Conservation (phyloP, 192 early-diverging fungal genomes). For the Mortierella antarctica region DNA sequence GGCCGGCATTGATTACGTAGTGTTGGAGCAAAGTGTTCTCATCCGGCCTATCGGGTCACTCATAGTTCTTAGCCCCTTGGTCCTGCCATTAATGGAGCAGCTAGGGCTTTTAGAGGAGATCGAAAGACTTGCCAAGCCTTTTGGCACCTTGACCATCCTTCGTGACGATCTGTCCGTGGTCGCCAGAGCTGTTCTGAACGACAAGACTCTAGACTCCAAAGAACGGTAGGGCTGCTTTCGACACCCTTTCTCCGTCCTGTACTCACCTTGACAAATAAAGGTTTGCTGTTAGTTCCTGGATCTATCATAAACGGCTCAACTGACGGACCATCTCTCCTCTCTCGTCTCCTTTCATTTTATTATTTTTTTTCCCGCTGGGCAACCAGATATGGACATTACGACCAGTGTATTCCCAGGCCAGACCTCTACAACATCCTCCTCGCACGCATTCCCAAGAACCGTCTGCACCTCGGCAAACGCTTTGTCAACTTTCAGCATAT, state of each 20-base stretch:
- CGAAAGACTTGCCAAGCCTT: slow-evolving; percentile 13
- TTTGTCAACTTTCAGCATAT: slow-evolving; percentile 20
- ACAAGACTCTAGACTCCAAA: slow-evolving; percentile 12
- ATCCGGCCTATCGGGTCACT: slow-evolving; percentile 25
- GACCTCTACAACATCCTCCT: slow-evolving; percentile 29
- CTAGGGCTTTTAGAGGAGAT: slow-evolving; percentile 23
- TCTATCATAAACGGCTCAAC: too few species aligned
- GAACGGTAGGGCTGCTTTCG: slow-evolving; percentile 1
- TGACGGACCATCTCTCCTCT: background rate
- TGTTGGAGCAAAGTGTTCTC: slow-evolving; percentile 26
- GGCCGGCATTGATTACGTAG: slow-evolving; percentile 19
- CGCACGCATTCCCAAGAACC: slow-evolving; percentile 20
- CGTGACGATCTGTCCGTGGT: slow-evolving; percentile 14
- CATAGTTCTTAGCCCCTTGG: slow-evolving; percentile 17
- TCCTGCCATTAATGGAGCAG: slow-evolving; percentile 29
- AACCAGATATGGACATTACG: slow-evolving; percentile 24
- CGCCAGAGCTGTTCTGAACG: background rate
- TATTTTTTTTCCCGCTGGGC: background rate
- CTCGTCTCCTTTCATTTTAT: background rate
- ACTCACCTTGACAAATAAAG: background rate
- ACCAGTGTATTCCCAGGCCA: slow-evolving; percentile 14
- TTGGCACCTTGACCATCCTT: slow-evolving; percentile 11
- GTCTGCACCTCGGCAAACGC: slow-evolving; percentile 20
- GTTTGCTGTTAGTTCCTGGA: too few species aligned
- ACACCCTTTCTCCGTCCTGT: background rate